These are phyloP conservation scores for Trametes cubensis DNA, from an alignment of 768 basidiomycete genomes.

Conservation along the genomic window DNA sequence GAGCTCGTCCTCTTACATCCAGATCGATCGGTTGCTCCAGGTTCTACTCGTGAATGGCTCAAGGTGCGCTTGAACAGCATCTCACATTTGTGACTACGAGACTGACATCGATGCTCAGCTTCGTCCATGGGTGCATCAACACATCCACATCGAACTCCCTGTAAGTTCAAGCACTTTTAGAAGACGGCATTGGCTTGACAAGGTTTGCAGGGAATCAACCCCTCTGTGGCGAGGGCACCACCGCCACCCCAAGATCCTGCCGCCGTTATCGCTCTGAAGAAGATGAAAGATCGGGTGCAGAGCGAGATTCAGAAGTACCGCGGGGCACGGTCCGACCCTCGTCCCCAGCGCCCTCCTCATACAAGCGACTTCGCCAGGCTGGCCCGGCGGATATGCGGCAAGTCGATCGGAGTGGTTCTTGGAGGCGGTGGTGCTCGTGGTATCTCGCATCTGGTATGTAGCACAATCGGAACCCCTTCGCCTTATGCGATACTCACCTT, in stretches of 20 bases:
- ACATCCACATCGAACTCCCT: constrained; percentile 91
- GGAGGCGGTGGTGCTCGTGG: constrained; percentile 98
- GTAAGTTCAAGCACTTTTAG: constrained; percentile 42
- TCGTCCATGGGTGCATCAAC: constrained; percentile 95
- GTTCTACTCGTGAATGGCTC: constrained; percentile 94
- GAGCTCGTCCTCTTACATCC: constrained; percentile 94
- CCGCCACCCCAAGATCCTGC: constrained; percentile 76
- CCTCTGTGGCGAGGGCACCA: constrained; percentile 61
- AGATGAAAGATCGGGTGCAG: constrained; percentile 91
- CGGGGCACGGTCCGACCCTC: constrained; percentile 58
- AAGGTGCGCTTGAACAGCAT: constrained; percentile 54
- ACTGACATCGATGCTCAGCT: constrained; percentile 49
- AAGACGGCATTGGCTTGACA: not conserved
- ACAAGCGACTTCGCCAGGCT: constrained; percentile 91
- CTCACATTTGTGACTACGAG: not conserved
- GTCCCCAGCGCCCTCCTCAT: constrained; percentile 78
- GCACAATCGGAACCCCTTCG: constrained; percentile 33
- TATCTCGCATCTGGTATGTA: constrained; percentile 65
- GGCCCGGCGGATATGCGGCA: constrained; percentile 89
- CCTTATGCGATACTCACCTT: constrained; percentile 30
- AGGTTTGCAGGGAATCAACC: constrained; percentile 61
- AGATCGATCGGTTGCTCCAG: constrained; percentile 84
- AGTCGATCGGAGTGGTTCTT: constrained; percentile 89
- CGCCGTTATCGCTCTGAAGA: constrained; percentile 85
- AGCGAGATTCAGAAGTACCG: constrained; percentile 88